These are phyloP conservation scores for Trichoderma atroviride DNA, from an alignment of 2,329 filamentous ascomycete species.

Conservation along the genomic window DNA sequence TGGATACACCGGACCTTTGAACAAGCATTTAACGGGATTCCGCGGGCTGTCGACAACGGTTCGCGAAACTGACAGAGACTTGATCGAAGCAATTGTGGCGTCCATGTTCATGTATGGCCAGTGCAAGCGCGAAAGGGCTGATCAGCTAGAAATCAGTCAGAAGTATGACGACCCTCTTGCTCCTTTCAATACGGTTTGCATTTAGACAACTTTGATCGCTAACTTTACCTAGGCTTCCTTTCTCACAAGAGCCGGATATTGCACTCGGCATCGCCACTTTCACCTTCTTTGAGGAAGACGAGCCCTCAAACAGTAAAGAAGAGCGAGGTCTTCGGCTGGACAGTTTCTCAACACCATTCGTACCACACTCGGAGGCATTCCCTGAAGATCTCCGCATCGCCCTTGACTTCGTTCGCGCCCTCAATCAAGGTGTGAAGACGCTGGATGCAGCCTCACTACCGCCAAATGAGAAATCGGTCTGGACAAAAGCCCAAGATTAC, in stretches of 20 bases:
- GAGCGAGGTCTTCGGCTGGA: constrained; percentile 48
- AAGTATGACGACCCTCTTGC: constrained; percentile 55
- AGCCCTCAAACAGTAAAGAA: constrained; percentile 57
- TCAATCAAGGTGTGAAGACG: constrained; percentile 60
- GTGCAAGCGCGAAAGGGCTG: constrained; percentile 68
- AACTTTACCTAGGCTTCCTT: constrained; percentile 59
- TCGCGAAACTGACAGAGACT: constrained; percentile 75
- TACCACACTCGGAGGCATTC: constrained; percentile 62
- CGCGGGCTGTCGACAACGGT: constrained; percentile 81
- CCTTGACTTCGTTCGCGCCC: constrained; percentile 60
- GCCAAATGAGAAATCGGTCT: constrained; percentile 51
- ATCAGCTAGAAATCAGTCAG: constrained; percentile 69
- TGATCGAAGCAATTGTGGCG: constrained; percentile 80
- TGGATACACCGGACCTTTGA: constrained; percentile 92
- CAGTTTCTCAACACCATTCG: constrained; percentile 56
- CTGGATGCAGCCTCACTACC: constrained; percentile 53
- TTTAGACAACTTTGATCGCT: neutral
- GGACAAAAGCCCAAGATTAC: constrained; percentile 59
- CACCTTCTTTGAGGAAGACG: constrained; percentile 75
- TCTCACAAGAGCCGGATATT: constrained; percentile 70
- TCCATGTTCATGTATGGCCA: constrained; percentile 82
- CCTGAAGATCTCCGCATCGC: constrained; percentile 62
- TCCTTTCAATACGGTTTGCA: neutral
- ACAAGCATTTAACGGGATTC: constrained; percentile 84
- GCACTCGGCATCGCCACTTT: constrained; percentile 79